Percentiles rank a stretch among this genome's conserved stretches.
Conservation (phyloP, 1,284 basidiomycete species). For the Sphaerobolus stellatus region DNA sequence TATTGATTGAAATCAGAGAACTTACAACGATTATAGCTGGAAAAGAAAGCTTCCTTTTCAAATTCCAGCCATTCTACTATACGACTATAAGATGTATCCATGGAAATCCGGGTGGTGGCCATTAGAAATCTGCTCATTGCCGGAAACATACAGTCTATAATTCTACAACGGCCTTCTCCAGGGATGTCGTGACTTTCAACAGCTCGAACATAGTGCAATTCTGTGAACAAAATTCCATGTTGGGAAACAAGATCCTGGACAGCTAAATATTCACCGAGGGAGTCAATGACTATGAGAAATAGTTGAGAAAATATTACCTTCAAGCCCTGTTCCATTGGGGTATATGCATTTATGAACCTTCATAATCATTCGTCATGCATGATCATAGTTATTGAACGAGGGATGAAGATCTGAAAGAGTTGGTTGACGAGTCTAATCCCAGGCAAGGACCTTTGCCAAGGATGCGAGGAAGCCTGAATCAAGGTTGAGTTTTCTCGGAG, state of each 20-base stretch:
- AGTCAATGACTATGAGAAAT: neutral
- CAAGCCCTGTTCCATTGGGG: conserved; percentile 24
- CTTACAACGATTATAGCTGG: conserved; percentile 20
- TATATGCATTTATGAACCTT: conserved; percentile 15
- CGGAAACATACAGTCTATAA: conserved; percentile 24
- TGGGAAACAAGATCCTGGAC: neutral
- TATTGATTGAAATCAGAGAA: neutral
- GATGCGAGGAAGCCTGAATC: conserved; percentile 24
- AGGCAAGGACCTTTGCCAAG: conserved; percentile 18
- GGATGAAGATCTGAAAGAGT: conserved; percentile 26
- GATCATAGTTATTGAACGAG: conserved; percentile 26
- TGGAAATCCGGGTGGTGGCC: conserved; percentile 17
- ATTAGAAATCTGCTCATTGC: conserved; percentile 22
- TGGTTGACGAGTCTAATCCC: conserved; percentile 5
- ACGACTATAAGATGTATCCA: conserved; percentile 28
- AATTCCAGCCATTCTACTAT: conserved; percentile 27
- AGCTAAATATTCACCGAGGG: neutral
- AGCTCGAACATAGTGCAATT: conserved; percentile 15
- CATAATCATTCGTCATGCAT: conserved; percentile 22
- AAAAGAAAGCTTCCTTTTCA: conserved; percentile 27
- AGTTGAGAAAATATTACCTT: conserved; percentile 18
- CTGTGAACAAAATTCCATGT: neutral
- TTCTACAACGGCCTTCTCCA: conserved; percentile 7
- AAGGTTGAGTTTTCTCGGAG: conserved; percentile 21
- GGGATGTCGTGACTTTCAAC: conserved; percentile 9